Conservation (phyloP, 2,329 filamentous ascomycete genomes). For the Paraphoma sp. region DNA sequence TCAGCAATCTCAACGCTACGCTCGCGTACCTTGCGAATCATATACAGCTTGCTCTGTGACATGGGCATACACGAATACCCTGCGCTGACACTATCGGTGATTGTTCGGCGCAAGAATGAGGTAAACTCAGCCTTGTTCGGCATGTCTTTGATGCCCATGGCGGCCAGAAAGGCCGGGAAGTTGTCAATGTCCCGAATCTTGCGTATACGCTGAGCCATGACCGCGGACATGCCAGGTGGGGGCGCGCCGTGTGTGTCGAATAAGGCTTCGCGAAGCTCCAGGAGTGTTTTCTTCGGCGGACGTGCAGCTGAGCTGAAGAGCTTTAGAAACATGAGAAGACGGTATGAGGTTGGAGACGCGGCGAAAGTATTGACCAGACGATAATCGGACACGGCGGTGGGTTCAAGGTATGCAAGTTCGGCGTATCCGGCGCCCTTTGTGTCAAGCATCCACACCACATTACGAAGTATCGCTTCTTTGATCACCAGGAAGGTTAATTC, state of each 20-base stretch:
- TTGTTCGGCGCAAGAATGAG: slow-evolving; percentile 27
- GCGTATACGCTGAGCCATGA: slow-evolving; percentile 53
- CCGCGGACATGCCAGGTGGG: slow-evolving; percentile 48
- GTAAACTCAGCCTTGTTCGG: slow-evolving; percentile 27
- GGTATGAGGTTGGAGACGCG: slow-evolving; percentile 56
- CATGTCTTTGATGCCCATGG: slow-evolving; percentile 51
- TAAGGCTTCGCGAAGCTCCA: slow-evolving; percentile 52
- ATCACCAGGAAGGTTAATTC: slow-evolving; percentile 53
- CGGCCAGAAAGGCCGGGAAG: slow-evolving; percentile 53
- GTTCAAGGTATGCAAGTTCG: slow-evolving; percentile 57
- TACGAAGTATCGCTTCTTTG: slow-evolving; percentile 58
- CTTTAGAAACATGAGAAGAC: slow-evolving; percentile 61
- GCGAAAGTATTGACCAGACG: slow-evolving; percentile 57
- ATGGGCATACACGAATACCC: slow-evolving; percentile 34
- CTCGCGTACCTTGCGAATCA: slow-evolving; percentile 29
- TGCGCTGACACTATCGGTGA: slow-evolving; percentile 27
- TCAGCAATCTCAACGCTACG: slow-evolving; percentile 19
- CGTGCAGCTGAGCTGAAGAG: slow-evolving; percentile 57
- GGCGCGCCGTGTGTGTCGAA: slow-evolving; percentile 58
- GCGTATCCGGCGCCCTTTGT: slow-evolving; percentile 41
- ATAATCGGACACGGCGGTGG: slow-evolving; percentile 51
- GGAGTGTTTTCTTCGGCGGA: slow-evolving; percentile 44
- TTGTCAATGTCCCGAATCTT: slow-evolving; percentile 51
- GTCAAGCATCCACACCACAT: slow-evolving; percentile 61
- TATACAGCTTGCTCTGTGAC: slow-evolving; percentile 30